Evolutionary conservation across 306 rosid genomes (phyloP), one percentile per base, ranked within the genome.

Genomic region (Corylus americana): DNA sequence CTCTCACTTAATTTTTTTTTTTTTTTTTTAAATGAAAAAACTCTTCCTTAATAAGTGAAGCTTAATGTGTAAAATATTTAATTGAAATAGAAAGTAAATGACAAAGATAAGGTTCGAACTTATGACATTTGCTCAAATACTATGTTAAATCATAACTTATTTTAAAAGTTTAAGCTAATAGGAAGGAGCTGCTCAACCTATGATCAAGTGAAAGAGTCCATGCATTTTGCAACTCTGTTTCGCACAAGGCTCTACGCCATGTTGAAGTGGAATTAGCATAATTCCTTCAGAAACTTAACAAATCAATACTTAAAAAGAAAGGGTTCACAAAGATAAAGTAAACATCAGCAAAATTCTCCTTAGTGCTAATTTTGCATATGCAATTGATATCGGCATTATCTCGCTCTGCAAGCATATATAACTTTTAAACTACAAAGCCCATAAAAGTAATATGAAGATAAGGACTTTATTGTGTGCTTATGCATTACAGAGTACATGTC

Each of bases 381-480:
- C 7, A 22, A 39, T 39, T 39, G 44, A 42, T 42, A 42, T 6
- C 1, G 7, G 47, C 70, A 63, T 12, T 44, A 62, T 27, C 7
- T 4, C 2, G 69, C 69, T 31, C 45, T 12, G 20, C 70, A 63
- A 63, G 59, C 25, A 68, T 22, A 39, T 25, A 25, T 27, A 4
- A 42, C 71, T 17, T 62, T 39, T 37, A 39, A 39, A 67, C 22
- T n/a, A 8, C 71, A 17, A 39, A 42, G 20, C 80, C 76, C 17
- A 74, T 16, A 48, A 16, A 48, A 25, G 22, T 48, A 31, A 75
- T 72, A 76, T n/a, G 49, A 85, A 12, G 18, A 47, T 73, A 39
- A 35, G 50, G 37, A 59, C 17, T 44, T 14, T 64, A 64, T 50
- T 71, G 42, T 71, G 44, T 49, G 55, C 9, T 18, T 74, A 71